phyloP scores from a whole-genome alignment of 75 land plant genomes.

The Adiantum capillusveneris region DNA sequence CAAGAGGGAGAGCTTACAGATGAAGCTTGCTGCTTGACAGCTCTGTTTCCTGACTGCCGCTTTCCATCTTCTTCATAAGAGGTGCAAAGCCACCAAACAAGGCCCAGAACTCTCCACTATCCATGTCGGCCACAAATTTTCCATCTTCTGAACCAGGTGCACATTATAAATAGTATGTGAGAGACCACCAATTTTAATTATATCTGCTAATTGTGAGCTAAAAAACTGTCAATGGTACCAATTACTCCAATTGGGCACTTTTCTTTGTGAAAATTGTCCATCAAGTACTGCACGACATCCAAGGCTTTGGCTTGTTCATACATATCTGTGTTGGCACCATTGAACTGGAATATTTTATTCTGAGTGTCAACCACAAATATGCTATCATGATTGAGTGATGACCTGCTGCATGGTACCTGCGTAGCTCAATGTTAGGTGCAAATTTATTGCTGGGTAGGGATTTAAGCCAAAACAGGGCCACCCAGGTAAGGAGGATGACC shows the following conservation, averaged over 20 bases:
- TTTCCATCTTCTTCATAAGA: slow-evolving; percentile 55
- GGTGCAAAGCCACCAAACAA: slow-evolving; percentile 99
- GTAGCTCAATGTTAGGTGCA: not conserved
- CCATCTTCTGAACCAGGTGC: slow-evolving; percentile 67
- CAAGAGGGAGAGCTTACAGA: no score
- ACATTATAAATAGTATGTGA: no score
- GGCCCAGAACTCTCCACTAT: slow-evolving; percentile 95
- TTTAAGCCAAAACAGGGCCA: no score
- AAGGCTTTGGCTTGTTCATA: slow-evolving; percentile 96
- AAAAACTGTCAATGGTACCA: slow-evolving; percentile 37
- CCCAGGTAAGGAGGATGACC: not conserved
- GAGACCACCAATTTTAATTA: no score
- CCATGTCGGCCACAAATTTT: slow-evolving; percentile 90
- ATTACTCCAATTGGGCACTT: slow-evolving; percentile 84
- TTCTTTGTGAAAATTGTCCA: slow-evolving; percentile 90
- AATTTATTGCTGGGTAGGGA: not conserved
- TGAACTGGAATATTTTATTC: slow-evolving; percentile 86
- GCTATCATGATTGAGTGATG: slow-evolving; percentile 92
- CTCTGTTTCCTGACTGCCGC: slow-evolving; percentile 7
- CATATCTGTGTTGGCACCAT: slow-evolving; percentile 85
- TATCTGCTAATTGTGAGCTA: no score
- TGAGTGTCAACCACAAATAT: slow-evolving; percentile 88
- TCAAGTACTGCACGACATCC: slow-evolving; percentile 84
- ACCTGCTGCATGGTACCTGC: slow-evolving; percentile 87
- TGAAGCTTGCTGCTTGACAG: no score